Evolutionary conservation across 2,329 filamentous ascomycete species (phyloP).

Genomic region (Blastomyces parvus): DNA sequence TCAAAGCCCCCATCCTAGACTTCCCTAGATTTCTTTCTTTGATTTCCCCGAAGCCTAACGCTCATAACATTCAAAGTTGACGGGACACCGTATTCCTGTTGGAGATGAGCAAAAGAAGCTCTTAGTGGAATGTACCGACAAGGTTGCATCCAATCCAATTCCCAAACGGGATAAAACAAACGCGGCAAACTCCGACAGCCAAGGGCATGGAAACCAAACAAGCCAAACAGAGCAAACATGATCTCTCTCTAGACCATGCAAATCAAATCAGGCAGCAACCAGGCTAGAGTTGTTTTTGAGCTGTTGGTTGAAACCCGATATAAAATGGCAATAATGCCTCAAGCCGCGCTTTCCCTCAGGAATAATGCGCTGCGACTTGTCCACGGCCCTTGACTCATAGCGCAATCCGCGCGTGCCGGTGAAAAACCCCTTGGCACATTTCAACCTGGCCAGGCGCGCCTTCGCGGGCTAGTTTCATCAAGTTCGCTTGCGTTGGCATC

Average conservation of each 20-base stretch:
- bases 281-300: no score
- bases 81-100: background rate
- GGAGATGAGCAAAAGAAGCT: background rate
- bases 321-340: background rate
- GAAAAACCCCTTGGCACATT: no score
- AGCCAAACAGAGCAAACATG: background rate
- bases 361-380: background rate
- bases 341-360: background rate
- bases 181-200: no score
- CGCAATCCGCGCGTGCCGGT: no score
- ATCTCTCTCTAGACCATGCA: background rate
- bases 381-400: no score
- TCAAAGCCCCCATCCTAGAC: no score
- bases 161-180: no score
- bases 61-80: background rate
- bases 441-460: no score
- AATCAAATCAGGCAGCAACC: no score
- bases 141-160: no score
- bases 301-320: no score
- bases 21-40: background rate
- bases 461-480: background rate
- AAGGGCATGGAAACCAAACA: background rate
- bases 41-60: background rate
- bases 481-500: background rate
- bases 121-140: no score